phyloP scores from a whole-genome alignment of 768 basidiomycete species.

The Clitopilus hobsonii region DNA sequence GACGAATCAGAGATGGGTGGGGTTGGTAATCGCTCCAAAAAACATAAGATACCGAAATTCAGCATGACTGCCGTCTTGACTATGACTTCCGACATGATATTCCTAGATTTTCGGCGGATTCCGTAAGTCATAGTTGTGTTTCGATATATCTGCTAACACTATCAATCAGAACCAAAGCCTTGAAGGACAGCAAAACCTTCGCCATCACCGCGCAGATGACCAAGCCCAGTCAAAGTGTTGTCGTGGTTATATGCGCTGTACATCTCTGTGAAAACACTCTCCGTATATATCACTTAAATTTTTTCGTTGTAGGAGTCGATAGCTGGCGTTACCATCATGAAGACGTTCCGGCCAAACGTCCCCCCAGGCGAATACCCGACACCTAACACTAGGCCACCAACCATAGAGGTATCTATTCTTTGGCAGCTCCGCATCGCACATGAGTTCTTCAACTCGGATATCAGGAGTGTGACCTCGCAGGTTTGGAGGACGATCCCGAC shows the following conservation, averaged over 20 bases:
- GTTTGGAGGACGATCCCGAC: slow-evolving; percentile 63
- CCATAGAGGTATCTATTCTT: slow-evolving; percentile 6
- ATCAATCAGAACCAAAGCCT: slow-evolving; percentile 62
- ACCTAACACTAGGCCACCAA: slow-evolving; percentile 67
- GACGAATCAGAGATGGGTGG: slow-evolving; percentile 17
- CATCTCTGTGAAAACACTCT: slow-evolving; percentile 6
- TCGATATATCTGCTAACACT: neutral
- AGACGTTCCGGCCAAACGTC: slow-evolving; percentile 55
- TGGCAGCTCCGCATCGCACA: neutral
- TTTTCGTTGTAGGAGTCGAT: slow-evolving; percentile 55
- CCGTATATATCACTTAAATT: neutral
- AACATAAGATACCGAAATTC: slow-evolving; percentile 33
- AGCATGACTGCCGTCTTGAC: slow-evolving; percentile 74
- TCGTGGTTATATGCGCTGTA: slow-evolving; percentile 62
- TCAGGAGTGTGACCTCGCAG: slow-evolving; percentile 63
- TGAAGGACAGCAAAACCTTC: slow-evolving; percentile 58
- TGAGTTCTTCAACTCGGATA: neutral
- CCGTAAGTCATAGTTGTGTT: slow-evolving; percentile 35
- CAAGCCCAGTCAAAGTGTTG: slow-evolving; percentile 71
- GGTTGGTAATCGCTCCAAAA: slow-evolving; percentile 32
- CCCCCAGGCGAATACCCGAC: slow-evolving; percentile 55
- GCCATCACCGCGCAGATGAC: slow-evolving; percentile 53
- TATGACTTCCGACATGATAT: slow-evolving; percentile 67
- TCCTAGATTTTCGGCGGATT: slow-evolving; percentile 78
- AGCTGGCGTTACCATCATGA: slow-evolving; percentile 57